Evolutionary conservation across 73 alveolate genomes (phyloP), one percentile per base, ranked within the genome.

Genomic region (Effrenium voratum): DNA sequence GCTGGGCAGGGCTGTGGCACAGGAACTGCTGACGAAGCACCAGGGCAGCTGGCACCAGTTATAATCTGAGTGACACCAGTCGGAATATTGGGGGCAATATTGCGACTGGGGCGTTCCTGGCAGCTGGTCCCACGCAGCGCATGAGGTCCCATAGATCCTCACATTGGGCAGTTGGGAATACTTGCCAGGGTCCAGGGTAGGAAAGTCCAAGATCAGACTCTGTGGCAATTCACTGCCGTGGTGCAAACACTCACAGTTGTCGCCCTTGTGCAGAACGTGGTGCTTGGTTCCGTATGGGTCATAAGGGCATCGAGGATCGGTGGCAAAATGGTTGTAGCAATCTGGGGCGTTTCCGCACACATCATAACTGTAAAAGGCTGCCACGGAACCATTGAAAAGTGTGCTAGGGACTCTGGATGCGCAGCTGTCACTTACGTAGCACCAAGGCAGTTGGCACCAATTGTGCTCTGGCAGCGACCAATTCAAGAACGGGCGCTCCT

Each of bases 391-490:
- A 36, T 72, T 72, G 82, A 72, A 72, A 32, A 72, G 49, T 15
- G 38, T 2, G 49, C 82, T 72, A 2, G 15, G 82, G 28, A 44
- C 96, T 28, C 87, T 57, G n/a, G 73, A 44, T 3, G 87, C 75
- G n/a, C 87, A 90, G 55, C 50, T 68, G 6, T 50, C 40, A 32
- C 73, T 70, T 40, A 87, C 95, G 30, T 59, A 87, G 57, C 95
- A 87, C 84, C 84, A 63, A 12, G 95, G 95, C 38, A 87, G 28
- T 41, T 87, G 95, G 77, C 95, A 87, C 95, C 95, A 87, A 47
- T 87, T 87, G 95, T 2, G 60, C 30, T 30, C 59, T 22, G 96
- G 68, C n/a, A 44, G 87, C 49, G 73, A 81, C 91, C 91, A 81
- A n/a, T 81, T 72, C 32, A 72, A 45, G 10, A n/a, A n/a, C n/a